Percentiles rank a stretch among this genome's conserved stretches.
Conservation (phyloP, 2,329 filamentous ascomycete genomes). For the Didymella sp. region DNA sequence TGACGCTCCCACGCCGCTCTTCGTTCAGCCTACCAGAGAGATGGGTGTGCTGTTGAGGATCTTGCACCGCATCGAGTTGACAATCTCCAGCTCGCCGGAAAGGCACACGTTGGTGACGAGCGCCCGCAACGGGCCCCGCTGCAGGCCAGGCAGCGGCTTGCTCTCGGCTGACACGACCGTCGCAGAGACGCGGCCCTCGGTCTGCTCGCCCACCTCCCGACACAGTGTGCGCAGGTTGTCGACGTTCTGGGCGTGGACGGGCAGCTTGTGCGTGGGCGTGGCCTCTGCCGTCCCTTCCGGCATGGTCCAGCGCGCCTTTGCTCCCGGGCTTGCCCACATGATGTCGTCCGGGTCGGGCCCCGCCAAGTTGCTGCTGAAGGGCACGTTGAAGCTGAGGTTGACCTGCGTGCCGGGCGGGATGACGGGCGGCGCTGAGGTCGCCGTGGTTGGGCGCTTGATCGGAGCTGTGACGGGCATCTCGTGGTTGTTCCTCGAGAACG, state of each 20-base stretch:
- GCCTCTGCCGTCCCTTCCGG: slow-evolving; percentile 85
- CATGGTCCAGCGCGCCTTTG: slow-evolving; percentile 91
- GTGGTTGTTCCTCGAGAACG: slow-evolving; percentile 66
- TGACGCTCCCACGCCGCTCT: neutral
- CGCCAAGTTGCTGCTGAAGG: slow-evolving; percentile 89
- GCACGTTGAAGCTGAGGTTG: slow-evolving; percentile 96
- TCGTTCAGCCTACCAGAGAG: slow-evolving; percentile 73
- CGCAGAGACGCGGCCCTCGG: slow-evolving; percentile 73
- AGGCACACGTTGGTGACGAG: slow-evolving; percentile 84
- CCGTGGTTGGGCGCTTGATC: slow-evolving; percentile 64
- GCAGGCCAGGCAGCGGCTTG: slow-evolving; percentile 63
- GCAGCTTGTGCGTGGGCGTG: slow-evolving; percentile 84
- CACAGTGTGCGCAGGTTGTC: slow-evolving; percentile 80
- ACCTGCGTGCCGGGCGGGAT: slow-evolving; percentile 78
- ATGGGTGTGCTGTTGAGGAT: slow-evolving; percentile 93
- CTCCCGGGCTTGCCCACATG: slow-evolving; percentile 86
- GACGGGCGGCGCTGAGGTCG: slow-evolving; percentile 61
- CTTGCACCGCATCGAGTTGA: slow-evolving; percentile 86
- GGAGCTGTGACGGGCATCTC: slow-evolving; percentile 60
- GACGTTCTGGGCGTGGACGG: slow-evolving; percentile 89
- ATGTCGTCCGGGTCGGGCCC: slow-evolving; percentile 95
- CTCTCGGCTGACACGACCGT: slow-evolving; percentile 83
- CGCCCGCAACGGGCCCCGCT: slow-evolving; percentile 58
- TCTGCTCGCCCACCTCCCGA: slow-evolving; percentile 75
- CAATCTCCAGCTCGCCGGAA: slow-evolving; percentile 83